A percentile compares a stretch with the other conserved stretches of the same genome.
Conservation (phyloP, 2,329 filamentous ascomycete genomes). For the Nemania sp. region DNA sequence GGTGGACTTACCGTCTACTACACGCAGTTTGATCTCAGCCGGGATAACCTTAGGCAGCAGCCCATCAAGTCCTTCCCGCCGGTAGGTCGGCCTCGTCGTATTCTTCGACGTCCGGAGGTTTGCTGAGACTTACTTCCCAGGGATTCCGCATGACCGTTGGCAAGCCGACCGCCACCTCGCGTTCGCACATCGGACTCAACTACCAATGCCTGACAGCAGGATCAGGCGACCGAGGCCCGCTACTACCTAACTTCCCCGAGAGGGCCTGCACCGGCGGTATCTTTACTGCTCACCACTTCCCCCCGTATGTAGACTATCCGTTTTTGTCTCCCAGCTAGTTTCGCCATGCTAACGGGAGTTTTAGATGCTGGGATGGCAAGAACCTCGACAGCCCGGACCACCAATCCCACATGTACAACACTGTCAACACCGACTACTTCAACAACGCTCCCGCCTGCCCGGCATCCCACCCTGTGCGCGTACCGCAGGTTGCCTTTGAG, state of each 20-base stretch:
- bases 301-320: constrained; percentile 32
- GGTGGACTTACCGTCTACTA: constrained; percentile 39
- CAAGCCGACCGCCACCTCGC: constrained; percentile 31
- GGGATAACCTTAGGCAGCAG: constrained; percentile 33
- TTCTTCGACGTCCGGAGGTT: neutral
- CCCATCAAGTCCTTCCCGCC: constrained; percentile 49
- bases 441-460: constrained; percentile 37
- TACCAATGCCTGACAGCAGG: constrained; percentile 47
- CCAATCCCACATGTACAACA: constrained; percentile 37
- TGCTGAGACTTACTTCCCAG: constrained; percentile 19
- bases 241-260: constrained; percentile 44
- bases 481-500: constrained; percentile 45
- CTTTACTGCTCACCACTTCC: constrained; percentile 47
- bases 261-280: constrained; percentile 45
- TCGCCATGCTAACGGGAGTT: neutral
- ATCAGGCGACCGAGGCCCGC: constrained; percentile 40
- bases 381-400: constrained; percentile 34
- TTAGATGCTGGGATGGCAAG: constrained; percentile 33
- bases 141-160: constrained; percentile 51
- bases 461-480: constrained; percentile 37
- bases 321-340: neutral
- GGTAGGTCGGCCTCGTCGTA: constrained; percentile 25
- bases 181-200: constrained; percentile 42
- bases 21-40: constrained; percentile 32
- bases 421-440: constrained; percentile 29